Percentiles rank a stretch among this genome's conserved stretches.
These are phyloP conservation scores for Stemphylium beticola DNA, from an alignment of 2,329 filamentous ascomycete genomes.

Conservation along the genomic window DNA sequence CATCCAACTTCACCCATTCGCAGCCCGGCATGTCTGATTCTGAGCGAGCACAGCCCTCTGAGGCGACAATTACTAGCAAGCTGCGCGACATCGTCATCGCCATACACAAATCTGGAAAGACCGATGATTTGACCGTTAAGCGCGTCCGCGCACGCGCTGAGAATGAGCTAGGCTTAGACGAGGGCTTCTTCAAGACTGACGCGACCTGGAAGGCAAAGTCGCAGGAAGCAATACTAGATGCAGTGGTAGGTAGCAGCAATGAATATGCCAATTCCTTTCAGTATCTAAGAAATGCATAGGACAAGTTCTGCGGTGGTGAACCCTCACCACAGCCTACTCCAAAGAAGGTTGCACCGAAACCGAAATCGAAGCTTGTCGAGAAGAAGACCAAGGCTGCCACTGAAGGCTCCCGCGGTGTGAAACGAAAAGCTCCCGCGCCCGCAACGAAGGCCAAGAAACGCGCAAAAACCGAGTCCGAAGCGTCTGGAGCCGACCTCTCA, in stretches of 20 bases:
- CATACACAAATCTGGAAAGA: constrained; percentile 50
- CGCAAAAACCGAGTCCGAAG: constrained; percentile 27
- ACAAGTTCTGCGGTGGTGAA: constrained; percentile 38
- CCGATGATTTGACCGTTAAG: constrained; percentile 64
- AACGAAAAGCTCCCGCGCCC: constrained; percentile 37
- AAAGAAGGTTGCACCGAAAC: constrained; percentile 27
- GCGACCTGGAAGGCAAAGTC: constrained; percentile 62
- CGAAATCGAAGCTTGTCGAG: constrained; percentile 27
- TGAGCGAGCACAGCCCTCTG: constrained; percentile 39
- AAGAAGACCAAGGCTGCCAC: constrained; percentile 29
- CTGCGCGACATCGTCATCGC: constrained; percentile 51
- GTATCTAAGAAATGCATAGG: constrained; percentile 18
- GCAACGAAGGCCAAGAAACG: constrained; percentile 35
- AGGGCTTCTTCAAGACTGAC: constrained; percentile 63
- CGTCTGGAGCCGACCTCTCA: constrained; percentile 34
- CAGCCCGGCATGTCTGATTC: constrained; percentile 41
- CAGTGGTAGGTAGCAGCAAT: constrained; percentile 34
- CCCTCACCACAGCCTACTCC: constrained; percentile 24
- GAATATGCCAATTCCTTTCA: neutral
- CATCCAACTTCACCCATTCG: constrained; percentile 13
- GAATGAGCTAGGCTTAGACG: constrained; percentile 57
- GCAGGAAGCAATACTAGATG: constrained; percentile 39
- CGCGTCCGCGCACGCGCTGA: constrained; percentile 61
- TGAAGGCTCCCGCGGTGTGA: constrained; percentile 31
- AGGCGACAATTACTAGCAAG: constrained; percentile 47